Evolutionary conservation across 2,329 filamentous ascomycete species (phyloP), one percentile per base, ranked within the genome.

Genomic region (Xylariaceae sp.): DNA sequence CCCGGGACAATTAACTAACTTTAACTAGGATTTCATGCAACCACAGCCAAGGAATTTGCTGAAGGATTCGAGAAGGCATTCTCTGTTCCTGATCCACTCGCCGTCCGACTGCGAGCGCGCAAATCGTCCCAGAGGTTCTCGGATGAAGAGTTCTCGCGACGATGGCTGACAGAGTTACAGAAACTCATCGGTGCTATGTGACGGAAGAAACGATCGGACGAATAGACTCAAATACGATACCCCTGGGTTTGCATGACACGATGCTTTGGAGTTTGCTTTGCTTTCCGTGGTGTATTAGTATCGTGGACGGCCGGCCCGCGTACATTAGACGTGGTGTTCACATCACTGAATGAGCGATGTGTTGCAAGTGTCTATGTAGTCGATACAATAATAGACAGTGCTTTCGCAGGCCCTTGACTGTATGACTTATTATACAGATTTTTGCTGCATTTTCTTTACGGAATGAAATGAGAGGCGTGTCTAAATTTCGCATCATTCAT

Each of bases 121-220:
- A 74, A 80, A 59, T 95, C 89, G 6, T 88, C 91, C 1, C 80
- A 82, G 69, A 76, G 94, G 42, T 99, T 99, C 65, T 91, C 89
- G 0, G 92, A 96, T 63, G 84, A 87, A 60, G 87, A 86, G 51
- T 99, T 99, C 71, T 84, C 80, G 1, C 78, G 77, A 59, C 85
- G 83, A 58, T 99, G 94, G 92, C 70, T 89, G 39, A 68, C 69
- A 30, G 82, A 95, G 67, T 81, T 95, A 75, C 83, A 86, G 62
- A 81, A 77, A 60, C 73, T 97, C 52, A 81, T 96, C 18, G 68
- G 65, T 6, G 63, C 76, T 59, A 65, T 58, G 44, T 32, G 44
- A 39, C 57, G 48, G 55, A 42, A 19, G 39, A 17, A 36, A 36
- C 5, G 33, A 36, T 14, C 33, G 33, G 33, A 36, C 12, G 15